These are phyloP conservation scores for Collybia nuda DNA, from an alignment of 768 basidiomycete genomes.

Conservation along the genomic window DNA sequence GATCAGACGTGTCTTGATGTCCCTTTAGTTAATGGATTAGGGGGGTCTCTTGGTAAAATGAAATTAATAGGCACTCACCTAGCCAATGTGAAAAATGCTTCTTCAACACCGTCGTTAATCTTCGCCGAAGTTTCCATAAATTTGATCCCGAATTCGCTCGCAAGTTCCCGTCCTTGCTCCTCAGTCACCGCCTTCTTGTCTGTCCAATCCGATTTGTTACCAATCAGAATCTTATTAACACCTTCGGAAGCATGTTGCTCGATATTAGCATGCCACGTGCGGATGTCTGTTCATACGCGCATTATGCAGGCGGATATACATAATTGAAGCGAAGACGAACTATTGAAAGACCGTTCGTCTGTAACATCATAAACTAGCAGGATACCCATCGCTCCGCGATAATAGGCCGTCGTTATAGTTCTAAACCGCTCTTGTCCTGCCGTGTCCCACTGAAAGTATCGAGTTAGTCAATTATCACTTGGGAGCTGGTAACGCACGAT, in stretches of 20 bases:
- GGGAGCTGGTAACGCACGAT: constrained; percentile 60
- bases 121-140: constrained; percentile 99
- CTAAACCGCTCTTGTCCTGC: constrained; percentile 98
- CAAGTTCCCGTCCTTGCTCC: constrained; percentile 90
- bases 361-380: constrained; percentile 98
- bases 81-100: constrained; percentile 96
- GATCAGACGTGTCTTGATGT: constrained; percentile 96
- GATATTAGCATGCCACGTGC: constrained; percentile 97
- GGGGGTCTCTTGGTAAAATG: not conserved
- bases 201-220: constrained; percentile 98
- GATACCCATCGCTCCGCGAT: constrained; percentile 99
- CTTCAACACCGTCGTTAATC: constrained; percentile 95
- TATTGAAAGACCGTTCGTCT: constrained; percentile 92
- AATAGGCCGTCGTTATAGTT: constrained; percentile 98
- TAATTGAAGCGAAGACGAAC: constrained; percentile 46
- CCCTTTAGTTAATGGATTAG: constrained; percentile 43
- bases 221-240: constrained; percentile 98
- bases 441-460: constrained; percentile 84
- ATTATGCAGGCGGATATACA: not conserved
- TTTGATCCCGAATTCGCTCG: constrained; percentile 89
- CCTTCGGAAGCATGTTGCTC: constrained; percentile 99
- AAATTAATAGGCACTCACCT: constrained; percentile 53
- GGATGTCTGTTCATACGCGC: constrained; percentile 67
- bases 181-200: constrained; percentile 92
- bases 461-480: constrained; percentile 2